Base-by-base conservation (phyloP, 2,329 filamentous ascomycete genomes). In the Apiospora koreana region DNA sequence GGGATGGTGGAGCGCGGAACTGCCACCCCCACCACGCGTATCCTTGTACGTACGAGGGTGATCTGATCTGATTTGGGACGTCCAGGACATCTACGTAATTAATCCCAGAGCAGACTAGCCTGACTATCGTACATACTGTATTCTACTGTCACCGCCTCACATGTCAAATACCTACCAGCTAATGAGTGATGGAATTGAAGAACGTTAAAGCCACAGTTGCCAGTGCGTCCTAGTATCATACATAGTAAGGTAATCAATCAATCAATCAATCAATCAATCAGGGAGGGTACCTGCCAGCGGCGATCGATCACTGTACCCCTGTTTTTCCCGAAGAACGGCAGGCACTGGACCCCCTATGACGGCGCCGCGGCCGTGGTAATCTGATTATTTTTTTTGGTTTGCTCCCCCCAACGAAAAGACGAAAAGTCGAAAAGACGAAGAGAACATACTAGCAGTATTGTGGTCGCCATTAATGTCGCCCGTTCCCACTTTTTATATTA, bases 381-480 rank as follows among this genome's bases (percentile, higher is more conserved):
- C 31, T 62, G 54, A 38, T n/a, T n/a, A 38, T 62, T 38, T 38
- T 62, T 58, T 58, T 35, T 62, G 21, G 54, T 12, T n/a, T n/a
- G 18, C 9, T 21, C 28, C n/a, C 54, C 31, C 54, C 54, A 62
- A 62, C 28, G 54, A 62, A 62, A 62, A 58, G 50, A n/a, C n/a
- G n/a, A n/a, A n/a, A n/a, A n/a, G n/a, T n/a, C n/a, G n/a, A n/a
- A n/a, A n/a, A n/a, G n/a, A n/a, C n/a, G n/a, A n/a, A n/a, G n/a
- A n/a, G n/a, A 62, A 62, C 54, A 62, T 62, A 62, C 54, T 62
- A 31, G 54, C 31, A 62, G 21, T 38, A 62, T 62, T 31, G 31
- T 38, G 18, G 38, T 62, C 54, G 31, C 31, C 31, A 38, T 21
- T 31, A 38, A n/a, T 58, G 50, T 21, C 18, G 54, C 21, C 18